Base-by-base conservation (phyloP, 192 early-diverging fungal species). In the Thoreauomyces humboldtii region DNA sequence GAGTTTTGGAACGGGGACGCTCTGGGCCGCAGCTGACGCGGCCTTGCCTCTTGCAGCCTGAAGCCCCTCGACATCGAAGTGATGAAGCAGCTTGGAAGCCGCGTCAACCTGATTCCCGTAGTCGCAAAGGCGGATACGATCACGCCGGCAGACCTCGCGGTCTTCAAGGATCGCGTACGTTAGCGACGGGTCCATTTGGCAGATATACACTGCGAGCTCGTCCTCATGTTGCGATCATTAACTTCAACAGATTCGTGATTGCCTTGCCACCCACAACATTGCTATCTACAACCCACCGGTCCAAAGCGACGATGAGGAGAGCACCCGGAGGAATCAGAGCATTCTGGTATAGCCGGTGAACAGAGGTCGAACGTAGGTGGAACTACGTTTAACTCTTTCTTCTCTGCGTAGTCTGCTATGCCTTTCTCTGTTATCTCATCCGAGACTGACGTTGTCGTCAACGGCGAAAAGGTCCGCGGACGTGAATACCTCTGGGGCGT, bases 41-140 rank as follows among this genome's bases (percentile, higher is more conserved):
- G 38, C 9, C 38, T 41, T 41, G 38, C 38, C 38, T 12, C 38
- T 41, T 41, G 7, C n/a, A 90, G 88, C 9, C 73, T 93, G 45
- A 89, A 89, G 72, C 91, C 94, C 44, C 82, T 97, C 38, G 96
- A 99, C 66, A 91, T 99, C 71, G 92, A 93, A 68, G 91, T 95
- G 61, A 99, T 99, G 96, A 96, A 96, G 85, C 88, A 90, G 35
- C 85, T 99, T 55, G 91, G 95, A 46, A 87, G 89, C 22, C 90
- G 96, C 63, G 92, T 95, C 61, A 99, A 99, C 76, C 79, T 99
- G 73, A 96, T 99, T 67, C 96, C 96, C 24, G 88, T 98, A 41
- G 92, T 99, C 77, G 92, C 96, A 51, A 99, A 99, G 77, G 93
- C 95, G 42, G 96, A 99, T 78, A 99, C 96, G 29, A 75, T 99